Evolutionary conservation across 371 early-diverging fungal genomes (phyloP).

Genomic region (Syncephalastrum racemosum): DNA sequence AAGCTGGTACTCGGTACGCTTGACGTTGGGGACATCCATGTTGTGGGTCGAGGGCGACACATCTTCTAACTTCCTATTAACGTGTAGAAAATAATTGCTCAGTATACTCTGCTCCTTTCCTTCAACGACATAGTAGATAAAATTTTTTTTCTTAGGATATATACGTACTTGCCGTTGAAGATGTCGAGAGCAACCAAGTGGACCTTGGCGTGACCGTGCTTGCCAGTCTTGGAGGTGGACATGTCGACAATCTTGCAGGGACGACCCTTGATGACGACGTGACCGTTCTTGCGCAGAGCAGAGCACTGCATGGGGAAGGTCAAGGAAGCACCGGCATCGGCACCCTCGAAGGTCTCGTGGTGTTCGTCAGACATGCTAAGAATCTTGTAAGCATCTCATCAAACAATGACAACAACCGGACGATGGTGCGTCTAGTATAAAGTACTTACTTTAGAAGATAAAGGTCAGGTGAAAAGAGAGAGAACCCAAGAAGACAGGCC

Average conservation of each 20-base stretch:
- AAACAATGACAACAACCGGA: no score
- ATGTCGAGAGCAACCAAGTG: conserved; percentile 95
- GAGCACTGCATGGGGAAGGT: conserved; percentile 98
- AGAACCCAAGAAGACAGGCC: no score
- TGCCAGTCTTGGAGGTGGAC: conserved; percentile 96
- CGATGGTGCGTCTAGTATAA: no score
- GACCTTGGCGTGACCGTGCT: conserved; percentile 99
- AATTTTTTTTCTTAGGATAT: neutral
- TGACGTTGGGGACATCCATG: conserved; percentile 98
- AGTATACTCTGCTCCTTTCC: no score
- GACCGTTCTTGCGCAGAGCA: conserved; percentile 97
- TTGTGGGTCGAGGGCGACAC: conserved; percentile 99
- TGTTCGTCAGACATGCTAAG: conserved; percentile 58
- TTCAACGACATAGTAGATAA: neutral
- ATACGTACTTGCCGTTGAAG: conserved; percentile 91
- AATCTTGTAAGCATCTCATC: no score
- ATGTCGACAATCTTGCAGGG: conserved; percentile 99
- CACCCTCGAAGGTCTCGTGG: conserved; percentile 68
- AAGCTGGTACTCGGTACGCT: conserved; percentile 82
- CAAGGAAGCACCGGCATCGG: conserved; percentile 85
- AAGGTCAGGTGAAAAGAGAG: no score
- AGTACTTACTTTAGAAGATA: no score
- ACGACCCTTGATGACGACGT: conserved; percentile 97
- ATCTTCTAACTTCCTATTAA: conserved; percentile 80
- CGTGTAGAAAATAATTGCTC: neutral